Conservation (phyloP, 768 basidiomycete genomes). For the Suillus lakei region DNA sequence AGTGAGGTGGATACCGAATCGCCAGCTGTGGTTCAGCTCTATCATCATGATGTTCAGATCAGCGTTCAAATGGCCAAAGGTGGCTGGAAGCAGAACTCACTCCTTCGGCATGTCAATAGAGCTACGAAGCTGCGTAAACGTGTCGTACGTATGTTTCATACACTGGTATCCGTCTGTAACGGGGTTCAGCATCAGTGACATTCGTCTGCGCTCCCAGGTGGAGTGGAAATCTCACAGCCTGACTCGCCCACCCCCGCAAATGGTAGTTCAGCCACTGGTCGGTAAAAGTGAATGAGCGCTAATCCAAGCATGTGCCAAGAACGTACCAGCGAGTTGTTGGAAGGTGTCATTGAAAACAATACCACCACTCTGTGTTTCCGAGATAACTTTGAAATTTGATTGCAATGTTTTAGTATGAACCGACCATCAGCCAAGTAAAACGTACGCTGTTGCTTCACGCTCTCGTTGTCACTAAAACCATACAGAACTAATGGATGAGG, state of each 20-base stretch:
- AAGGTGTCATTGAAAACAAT: conserved; percentile 65
- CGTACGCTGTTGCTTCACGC: conserved; percentile 45
- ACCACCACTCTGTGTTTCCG: conserved; percentile 59
- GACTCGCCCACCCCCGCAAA: conserved; percentile 65
- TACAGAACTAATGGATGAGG: conserved; percentile 67
- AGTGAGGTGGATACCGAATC: conserved; percentile 29
- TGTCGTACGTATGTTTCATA: conserved; percentile 57
- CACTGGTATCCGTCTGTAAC: conserved; percentile 56
- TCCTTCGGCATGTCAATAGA: conserved; percentile 61
- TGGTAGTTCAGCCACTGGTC: conserved; percentile 45
- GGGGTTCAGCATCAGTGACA: conserved; percentile 1
- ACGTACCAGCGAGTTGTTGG: conserved; percentile 54
- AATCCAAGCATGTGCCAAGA: conserved; percentile 9
- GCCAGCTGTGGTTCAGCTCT: conserved; percentile 29
- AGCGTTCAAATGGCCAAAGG: conserved; percentile 7
- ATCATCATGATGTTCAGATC: conserved; percentile 3
- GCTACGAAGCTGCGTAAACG: conserved; percentile 54
- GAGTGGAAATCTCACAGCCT: conserved; percentile 51
- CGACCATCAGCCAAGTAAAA: background rate
- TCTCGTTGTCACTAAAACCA: conserved; percentile 57
- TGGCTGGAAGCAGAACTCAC: conserved; percentile 37
- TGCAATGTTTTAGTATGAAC: background rate
- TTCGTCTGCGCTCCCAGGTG: background rate
- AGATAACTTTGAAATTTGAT: conserved; percentile 46
- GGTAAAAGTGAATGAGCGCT: conserved; percentile 13